Percentiles rank a stretch among this genome's conserved stretches.
phyloP scores from a whole-genome alignment of 306 rosid species.

The Vicia sativa region DNA sequence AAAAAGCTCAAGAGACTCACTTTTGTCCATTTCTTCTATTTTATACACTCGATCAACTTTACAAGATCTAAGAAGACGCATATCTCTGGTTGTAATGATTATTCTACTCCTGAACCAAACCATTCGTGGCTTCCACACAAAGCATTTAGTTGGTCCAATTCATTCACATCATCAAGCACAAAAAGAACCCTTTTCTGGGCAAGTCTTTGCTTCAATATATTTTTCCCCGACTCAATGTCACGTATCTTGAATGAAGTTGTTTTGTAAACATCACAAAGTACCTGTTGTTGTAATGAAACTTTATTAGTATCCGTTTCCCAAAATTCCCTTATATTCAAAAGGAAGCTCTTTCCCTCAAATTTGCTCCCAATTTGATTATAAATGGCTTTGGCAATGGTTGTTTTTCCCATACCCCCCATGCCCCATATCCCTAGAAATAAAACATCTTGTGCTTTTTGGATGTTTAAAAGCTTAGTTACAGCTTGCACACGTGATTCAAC shows the following conservation, averaged over 20 bases:
- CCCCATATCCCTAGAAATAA: conserved; percentile 9
- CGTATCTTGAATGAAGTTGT: background rate
- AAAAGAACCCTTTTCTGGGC: background rate
- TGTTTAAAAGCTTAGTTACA: background rate
- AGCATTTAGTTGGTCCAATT: conserved; percentile 18
- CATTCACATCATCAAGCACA: conserved; percentile 18
- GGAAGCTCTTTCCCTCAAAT: conserved; percentile 13
- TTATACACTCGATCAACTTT: background rate
- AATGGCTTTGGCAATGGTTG: conserved; percentile 1
- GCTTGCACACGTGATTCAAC: background rate
- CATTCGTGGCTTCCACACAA: conserved; percentile 6
- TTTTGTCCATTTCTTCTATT: background rate
- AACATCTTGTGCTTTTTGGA: background rate
- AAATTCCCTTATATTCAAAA: conserved; percentile 8
- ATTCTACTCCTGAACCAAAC: conserved; percentile 14
- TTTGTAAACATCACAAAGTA: conserved; percentile 16
- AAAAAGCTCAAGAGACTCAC: conserved; percentile 24
- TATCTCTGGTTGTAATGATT: conserved; percentile 16
- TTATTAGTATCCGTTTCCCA: background rate
- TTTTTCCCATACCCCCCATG: background rate
- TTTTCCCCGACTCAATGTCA: conserved; percentile 19
- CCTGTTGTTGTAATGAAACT: background rate
- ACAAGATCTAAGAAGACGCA: conserved; percentile 3
- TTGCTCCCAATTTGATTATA: conserved; percentile 4
- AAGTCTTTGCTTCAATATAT: conserved; percentile 18